phyloP scores from a whole-genome alignment of 148 eudicot species.

The Cornus controversa region DNA sequence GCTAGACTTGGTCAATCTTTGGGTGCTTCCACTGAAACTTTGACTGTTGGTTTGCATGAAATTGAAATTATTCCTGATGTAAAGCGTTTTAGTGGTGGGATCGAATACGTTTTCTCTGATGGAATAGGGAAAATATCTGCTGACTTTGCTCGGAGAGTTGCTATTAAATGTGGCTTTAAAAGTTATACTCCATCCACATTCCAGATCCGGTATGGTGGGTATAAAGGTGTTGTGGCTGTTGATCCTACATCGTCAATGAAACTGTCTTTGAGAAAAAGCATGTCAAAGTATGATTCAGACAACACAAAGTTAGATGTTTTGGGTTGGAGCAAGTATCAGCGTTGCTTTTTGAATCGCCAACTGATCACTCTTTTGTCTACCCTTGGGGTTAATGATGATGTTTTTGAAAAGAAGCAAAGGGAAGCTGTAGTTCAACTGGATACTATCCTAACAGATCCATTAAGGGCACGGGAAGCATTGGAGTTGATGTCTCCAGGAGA shows the following conservation, averaged over 20 bases:
- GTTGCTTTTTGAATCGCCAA: slow-evolving; percentile 83
- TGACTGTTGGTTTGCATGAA: slow-evolving; percentile 58
- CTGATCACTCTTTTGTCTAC: slow-evolving; percentile 79
- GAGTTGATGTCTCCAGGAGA: slow-evolving; percentile 60
- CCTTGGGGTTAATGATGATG: slow-evolving; percentile 62
- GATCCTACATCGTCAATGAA: slow-evolving; percentile 65
- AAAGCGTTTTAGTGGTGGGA: slow-evolving; percentile 21
- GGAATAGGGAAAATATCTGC: slow-evolving; percentile 91
- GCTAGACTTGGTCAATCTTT: slow-evolving; percentile 98
- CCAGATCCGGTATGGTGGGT: slow-evolving; percentile 90
- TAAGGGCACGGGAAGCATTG: slow-evolving; percentile 69
- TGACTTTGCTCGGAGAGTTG: slow-evolving; percentile 70
- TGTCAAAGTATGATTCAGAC: slow-evolving; percentile 65
- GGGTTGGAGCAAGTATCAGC: slow-evolving; percentile 81
- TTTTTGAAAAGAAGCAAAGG: slow-evolving; percentile 73
- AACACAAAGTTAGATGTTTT: slow-evolving; percentile 69
- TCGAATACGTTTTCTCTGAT: slow-evolving; percentile 67
- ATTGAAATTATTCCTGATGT: slow-evolving; percentile 59
- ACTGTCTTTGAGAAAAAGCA: slow-evolving; percentile 71
- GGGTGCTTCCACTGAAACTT: slow-evolving; percentile 79
- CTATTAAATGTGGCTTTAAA: slow-evolving; percentile 57
- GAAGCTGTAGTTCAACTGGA: slow-evolving; percentile 69
- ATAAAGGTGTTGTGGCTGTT: slow-evolving; percentile 89
- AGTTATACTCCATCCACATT: slow-evolving; percentile 65
- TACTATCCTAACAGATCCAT: slow-evolving; percentile 57